Conservation (phyloP, 176 grass and related monocot genomes). For the Aegilops tauschii region DNA sequence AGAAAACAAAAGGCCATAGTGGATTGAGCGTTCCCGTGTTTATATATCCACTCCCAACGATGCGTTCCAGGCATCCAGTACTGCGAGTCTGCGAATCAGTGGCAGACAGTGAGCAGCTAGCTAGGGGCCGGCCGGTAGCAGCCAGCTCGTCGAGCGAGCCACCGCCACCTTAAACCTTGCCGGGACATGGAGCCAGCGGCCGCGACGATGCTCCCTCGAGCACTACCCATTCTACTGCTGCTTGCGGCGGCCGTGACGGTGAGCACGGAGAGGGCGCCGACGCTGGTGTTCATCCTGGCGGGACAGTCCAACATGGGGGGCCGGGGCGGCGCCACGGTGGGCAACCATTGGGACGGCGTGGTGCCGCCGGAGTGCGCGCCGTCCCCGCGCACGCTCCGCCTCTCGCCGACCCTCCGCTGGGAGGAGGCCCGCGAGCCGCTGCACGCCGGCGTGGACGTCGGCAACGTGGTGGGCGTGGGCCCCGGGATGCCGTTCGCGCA, state of each 20-base stretch:
- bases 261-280: not conserved
- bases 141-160: not conserved
- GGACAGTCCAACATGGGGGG: constrained; percentile 87
- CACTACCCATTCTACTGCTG: not conserved
- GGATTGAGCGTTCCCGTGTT: not conserved
- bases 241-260: not conserved
- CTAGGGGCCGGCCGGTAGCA: not conserved
- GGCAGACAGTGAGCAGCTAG: too few species aligned
- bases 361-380: constrained; percentile 48
- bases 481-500: constrained; percentile 58
- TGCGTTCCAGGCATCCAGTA: not conserved
- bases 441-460: constrained; percentile 53
- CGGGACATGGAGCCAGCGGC: not conserved
- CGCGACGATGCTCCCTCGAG: not conserved
- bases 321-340: constrained; percentile 42
- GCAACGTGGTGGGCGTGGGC: constrained; percentile 38
- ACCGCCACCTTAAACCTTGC: not conserved
- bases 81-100: too few species aligned
- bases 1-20: not conserved
- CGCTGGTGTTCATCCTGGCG: constrained; percentile 48
- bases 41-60: not conserved
- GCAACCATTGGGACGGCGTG: constrained; percentile 36
- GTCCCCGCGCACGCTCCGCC: constrained; percentile 41
- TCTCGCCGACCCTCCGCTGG: constrained; percentile 41
- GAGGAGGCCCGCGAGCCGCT: constrained; percentile 64